Evolutionary conservation across 768 basidiomycete species (phyloP), one percentile per base, ranked within the genome.

Genomic region (Heimioporus sp.): DNA sequence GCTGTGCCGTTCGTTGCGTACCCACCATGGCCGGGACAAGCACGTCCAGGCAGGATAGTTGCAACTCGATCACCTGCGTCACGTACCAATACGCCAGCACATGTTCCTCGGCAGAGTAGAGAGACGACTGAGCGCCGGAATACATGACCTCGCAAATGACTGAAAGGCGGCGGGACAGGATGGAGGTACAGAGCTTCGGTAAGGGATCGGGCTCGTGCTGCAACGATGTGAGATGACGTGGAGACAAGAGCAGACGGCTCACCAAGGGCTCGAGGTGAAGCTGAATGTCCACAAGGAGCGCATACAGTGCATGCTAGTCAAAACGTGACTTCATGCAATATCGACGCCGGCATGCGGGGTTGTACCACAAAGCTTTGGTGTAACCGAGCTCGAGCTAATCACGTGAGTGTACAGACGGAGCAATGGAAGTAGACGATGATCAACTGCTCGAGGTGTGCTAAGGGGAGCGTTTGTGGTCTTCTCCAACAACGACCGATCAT

Each of bases 1-100:
- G 17, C n/a, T 0, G 31, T n/a, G 76, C 36, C 24, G 5, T 4
- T 1, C 5, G 3, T 7, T 28, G 24, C 24, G 24, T 71, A 67
- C 72, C 57, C 35, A 69, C 63, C 7, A 81, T 61, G 11, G 71
- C 64, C 2, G 60, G 55, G 15, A 78, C 43, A 39, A 88, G 48
- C 15, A 69, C 64, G 48, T 87, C 82, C 48, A 88, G 65, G 52
- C 73, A 78, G 4, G 68, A 65, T 10, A 87, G 60, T 56, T 90
- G 83, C 20, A 67, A 67, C 17, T 84, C 80, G 1, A 86, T 69
- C 4, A 90, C 76, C 40, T 77, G 75, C 3, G 77, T 64, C 6
- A 74, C 71, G 60, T 88, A 88, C 85, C 88, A 91, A 67, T 92
- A 91, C 3, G 89, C 85, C 54, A 90, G 81, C 0, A 85, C 73